These are phyloP conservation scores for Mycena kentingensis DNA, from an alignment of 768 basidiomycete species.

Conservation along the genomic window DNA sequence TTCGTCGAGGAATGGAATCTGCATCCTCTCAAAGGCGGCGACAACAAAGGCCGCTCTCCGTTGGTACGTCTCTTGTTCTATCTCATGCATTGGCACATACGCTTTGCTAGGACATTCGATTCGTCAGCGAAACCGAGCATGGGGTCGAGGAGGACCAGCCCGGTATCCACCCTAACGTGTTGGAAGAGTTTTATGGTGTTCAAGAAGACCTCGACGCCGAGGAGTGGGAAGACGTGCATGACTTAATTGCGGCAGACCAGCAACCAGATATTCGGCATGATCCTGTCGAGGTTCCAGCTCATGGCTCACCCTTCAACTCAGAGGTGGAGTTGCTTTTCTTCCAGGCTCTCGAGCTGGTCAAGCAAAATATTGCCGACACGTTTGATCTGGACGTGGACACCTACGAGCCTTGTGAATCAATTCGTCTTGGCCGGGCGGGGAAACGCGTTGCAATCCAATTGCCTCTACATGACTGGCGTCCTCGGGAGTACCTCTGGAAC, in stretches of 20 bases:
- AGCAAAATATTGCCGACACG: neutral
- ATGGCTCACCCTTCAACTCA: neutral
- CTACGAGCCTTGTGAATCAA: neutral
- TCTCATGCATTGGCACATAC: neutral
- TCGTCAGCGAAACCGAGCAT: conserved; percentile 18
- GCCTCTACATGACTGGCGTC: neutral
- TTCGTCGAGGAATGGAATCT: conserved; percentile 37
- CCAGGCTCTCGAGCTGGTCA: neutral
- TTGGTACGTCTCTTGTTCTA: too few relatives aligned
- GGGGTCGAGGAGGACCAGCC: conserved; percentile 20
- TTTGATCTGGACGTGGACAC: neutral
- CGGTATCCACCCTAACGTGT: conserved; percentile 16
- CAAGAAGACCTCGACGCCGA: neutral
- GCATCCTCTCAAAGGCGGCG: too few relatives aligned
- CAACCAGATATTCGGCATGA: neutral
- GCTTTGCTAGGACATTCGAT: conserved; percentile 19
- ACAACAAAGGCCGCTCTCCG: too few relatives aligned
- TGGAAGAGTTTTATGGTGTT: conserved; percentile 20
- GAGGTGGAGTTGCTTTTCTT: neutral
- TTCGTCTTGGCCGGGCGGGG: neutral
- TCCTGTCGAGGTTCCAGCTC: neutral
- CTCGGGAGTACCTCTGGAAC: neutral
- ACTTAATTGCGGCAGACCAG: conserved; percentile 7
- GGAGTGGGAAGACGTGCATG: neutral
- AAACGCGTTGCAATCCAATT: neutral